phyloP scores from a whole-genome alignment of 495 filamentous ascomycete species.

The Penicillium longicatenatum region DNA sequence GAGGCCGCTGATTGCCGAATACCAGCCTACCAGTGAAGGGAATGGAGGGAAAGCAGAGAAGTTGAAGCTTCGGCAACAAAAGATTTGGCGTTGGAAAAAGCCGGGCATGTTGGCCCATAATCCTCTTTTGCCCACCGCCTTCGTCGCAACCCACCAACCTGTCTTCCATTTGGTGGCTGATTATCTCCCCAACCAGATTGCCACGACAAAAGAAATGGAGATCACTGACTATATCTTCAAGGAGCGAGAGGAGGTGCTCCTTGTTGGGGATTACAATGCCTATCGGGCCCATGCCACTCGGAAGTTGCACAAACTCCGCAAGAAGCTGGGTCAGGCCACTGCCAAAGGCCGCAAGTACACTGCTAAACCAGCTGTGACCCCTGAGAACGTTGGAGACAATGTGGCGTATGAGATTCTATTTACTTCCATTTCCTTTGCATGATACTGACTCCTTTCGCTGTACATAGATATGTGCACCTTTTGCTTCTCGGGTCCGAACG shows the following conservation, averaged over 20 bases:
- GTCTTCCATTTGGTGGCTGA: conserved; percentile 14
- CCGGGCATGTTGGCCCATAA: conserved; percentile 33
- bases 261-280: conserved; percentile 84
- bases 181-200: conserved; percentile 10
- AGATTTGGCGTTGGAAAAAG: conserved; percentile 31
- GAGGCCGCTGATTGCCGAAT: not conserved
- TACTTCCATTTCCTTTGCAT: not conserved
- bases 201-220: conserved; percentile 62
- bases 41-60: not conserved
- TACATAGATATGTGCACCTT: conserved; percentile 70
- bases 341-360: conserved; percentile 83
- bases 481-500: conserved; percentile 85
- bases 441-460: conserved; percentile 19
- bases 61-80: conserved; percentile 18
- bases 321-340: conserved; percentile 79
- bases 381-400: conserved; percentile 75
- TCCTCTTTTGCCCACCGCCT: conserved; percentile 41
- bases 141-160: conserved; percentile 26
- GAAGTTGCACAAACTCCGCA: conserved; percentile 79
- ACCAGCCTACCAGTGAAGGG: conserved; percentile 1
- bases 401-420: conserved; percentile 60
- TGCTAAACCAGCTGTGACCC: conserved; percentile 67
- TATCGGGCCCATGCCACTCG: conserved; percentile 80
- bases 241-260: conserved; percentile 74
- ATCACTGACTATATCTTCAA: conserved; percentile 82